Conservation (phyloP, 179 eudicot genomes). For the Silene noctiflora region DNA sequence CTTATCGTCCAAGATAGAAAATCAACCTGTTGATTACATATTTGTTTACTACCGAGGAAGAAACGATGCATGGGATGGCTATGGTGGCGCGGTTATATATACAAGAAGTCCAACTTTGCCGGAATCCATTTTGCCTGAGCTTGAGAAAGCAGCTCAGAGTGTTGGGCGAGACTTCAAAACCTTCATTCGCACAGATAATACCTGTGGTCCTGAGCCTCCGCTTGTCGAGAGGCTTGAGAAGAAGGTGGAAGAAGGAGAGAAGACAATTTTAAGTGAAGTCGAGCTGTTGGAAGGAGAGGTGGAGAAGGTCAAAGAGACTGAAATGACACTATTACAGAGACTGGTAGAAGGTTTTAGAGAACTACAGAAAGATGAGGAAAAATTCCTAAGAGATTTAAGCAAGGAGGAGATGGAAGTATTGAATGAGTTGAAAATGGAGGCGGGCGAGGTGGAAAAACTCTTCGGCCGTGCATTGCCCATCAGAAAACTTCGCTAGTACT, state of each 20-base stretch:
- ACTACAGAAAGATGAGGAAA: slow-evolving; percentile 67
- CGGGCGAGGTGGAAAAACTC: slow-evolving; percentile 74
- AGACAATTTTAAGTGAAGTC: slow-evolving; percentile 64
- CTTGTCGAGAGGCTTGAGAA: slow-evolving; percentile 52
- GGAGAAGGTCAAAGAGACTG: slow-evolving; percentile 64
- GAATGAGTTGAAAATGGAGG: slow-evolving; percentile 76
- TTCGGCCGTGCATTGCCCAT: slow-evolving; percentile 77
- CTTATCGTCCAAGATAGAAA: slow-evolving; percentile 73
- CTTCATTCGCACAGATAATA: slow-evolving; percentile 71
- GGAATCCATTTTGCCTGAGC: slow-evolving; percentile 65
- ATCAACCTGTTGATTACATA: slow-evolving; percentile 79
- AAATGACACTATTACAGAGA: slow-evolving; percentile 55
- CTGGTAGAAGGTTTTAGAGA: slow-evolving; percentile 73
- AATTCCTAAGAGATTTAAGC: slow-evolving; percentile 59
- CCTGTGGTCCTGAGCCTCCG: slow-evolving; percentile 77
- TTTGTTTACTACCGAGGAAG: slow-evolving; percentile 87
- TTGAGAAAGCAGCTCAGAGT: slow-evolving; percentile 62
- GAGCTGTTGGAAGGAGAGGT: slow-evolving; percentile 75
- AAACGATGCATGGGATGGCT: slow-evolving; percentile 99
- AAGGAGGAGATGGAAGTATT: slow-evolving; percentile 84
- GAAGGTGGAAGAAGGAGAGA: slow-evolving; percentile 84
- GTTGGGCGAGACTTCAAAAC: slow-evolving; percentile 76
- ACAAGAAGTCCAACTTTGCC: slow-evolving; percentile 83
- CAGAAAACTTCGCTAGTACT: slow-evolving; percentile 62
- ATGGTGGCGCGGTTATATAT: slow-evolving; percentile 89